phyloP scores from a whole-genome alignment of 1,284 basidiomycete genomes.

The Abortiporus biennis region DNA sequence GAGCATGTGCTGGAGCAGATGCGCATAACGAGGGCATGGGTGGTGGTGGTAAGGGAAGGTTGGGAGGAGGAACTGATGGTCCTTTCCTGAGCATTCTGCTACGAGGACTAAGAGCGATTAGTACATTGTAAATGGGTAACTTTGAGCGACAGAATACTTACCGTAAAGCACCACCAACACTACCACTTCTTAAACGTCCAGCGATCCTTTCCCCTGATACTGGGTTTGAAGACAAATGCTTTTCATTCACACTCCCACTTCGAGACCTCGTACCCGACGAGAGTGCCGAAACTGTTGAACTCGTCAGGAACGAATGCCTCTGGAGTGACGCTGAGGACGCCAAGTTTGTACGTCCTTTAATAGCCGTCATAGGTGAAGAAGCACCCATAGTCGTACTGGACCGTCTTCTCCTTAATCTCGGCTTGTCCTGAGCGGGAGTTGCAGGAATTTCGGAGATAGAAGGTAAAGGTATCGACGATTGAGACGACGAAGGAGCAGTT shows the following conservation, averaged over 20 bases:
- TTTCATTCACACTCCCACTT: too few species aligned
- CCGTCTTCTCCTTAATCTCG: constrained; percentile 22
- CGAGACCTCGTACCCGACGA: too few species aligned
- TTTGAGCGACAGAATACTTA: too few species aligned
- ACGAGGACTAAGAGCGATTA: constrained; percentile 5
- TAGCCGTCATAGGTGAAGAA: constrained; percentile 19
- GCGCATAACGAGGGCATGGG: constrained; percentile 6
- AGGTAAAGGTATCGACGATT: too few species aligned
- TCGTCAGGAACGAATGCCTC: constrained; percentile 12
- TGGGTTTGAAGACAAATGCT: too few species aligned
- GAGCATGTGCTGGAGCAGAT: constrained; percentile 5
- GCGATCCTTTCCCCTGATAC: constrained; percentile 16
- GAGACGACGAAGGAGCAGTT: constrained; percentile 22
- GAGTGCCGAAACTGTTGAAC: too few species aligned
- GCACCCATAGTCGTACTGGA: constrained; percentile 21
- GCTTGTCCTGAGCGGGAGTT: too few species aligned
- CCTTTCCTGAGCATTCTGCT: constrained; percentile 12
- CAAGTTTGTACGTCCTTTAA: constrained; percentile 19
- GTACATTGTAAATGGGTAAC: neutral
- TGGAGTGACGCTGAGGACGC: too few species aligned
- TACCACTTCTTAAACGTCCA: constrained; percentile 23
- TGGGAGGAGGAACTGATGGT: constrained; percentile 12
- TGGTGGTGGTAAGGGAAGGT: constrained; percentile 11
- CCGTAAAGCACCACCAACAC: constrained; percentile 21
- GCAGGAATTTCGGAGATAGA: too few species aligned